Percentiles rank a stretch among this genome's conserved stretches.
These are phyloP conservation scores for Murraya paniculata DNA, from an alignment of 345 rosid genomes.

Conservation along the genomic window DNA sequence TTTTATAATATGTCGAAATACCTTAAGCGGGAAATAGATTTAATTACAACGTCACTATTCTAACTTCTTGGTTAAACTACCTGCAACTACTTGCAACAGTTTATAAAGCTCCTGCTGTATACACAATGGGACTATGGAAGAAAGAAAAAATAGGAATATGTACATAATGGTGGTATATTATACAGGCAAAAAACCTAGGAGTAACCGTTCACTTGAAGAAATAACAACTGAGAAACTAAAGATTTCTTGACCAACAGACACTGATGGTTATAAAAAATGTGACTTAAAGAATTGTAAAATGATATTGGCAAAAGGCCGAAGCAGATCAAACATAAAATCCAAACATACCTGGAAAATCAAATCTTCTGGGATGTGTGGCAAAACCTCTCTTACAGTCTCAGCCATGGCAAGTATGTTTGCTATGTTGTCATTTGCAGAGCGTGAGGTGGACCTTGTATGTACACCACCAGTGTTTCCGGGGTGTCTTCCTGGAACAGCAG, in stretches of 20 bases:
- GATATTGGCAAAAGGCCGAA: background rate
- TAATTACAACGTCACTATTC: background rate
- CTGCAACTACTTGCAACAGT: background rate
- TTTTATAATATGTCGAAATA: too few species aligned
- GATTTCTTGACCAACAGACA: background rate
- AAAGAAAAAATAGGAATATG: background rate
- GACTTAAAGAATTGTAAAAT: background rate
- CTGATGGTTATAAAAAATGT: background rate
- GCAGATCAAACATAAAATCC: background rate
- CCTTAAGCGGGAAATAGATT: too few species aligned
- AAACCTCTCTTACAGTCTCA: constrained; percentile 88
- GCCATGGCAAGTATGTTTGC: constrained; percentile 91
- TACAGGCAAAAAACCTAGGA: background rate
- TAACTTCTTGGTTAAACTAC: background rate
- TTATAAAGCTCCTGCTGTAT: background rate
- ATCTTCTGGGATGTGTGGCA: constrained; percentile 93
- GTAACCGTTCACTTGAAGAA: background rate
- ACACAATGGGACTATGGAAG: background rate
- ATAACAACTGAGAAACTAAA: background rate
- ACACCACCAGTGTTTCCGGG: constrained; percentile 57
- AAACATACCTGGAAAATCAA: constrained; percentile 75
- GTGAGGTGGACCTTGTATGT: constrained; percentile 58
- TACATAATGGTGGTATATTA: background rate
- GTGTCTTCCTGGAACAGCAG: constrained; percentile 41
- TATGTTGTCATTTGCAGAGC: constrained; percentile 48